A percentile compares a stretch with the other conserved stretches of the same genome.
Conservation (phyloP, 352 stramenopile species). For the Phytophthora uliginosa region DNA sequence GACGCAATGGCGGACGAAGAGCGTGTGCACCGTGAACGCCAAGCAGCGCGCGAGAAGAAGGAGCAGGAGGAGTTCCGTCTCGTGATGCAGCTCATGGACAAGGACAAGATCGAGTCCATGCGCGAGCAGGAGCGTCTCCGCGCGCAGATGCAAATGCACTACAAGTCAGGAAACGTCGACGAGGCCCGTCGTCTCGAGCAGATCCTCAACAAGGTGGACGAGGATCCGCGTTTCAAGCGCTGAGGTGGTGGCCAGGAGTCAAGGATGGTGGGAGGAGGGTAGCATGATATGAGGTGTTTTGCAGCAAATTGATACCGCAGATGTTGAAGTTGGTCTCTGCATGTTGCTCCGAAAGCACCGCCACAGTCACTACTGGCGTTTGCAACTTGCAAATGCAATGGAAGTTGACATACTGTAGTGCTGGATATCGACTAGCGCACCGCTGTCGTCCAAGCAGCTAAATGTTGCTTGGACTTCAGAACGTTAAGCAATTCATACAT, state of each 20-base stretch:
- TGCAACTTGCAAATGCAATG: too few species aligned
- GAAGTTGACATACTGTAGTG: too few species aligned
- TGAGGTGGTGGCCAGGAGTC: slow-evolving; percentile 2
- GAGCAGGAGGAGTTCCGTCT: slow-evolving; percentile 84
- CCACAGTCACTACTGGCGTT: too few species aligned
- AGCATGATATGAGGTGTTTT: not conserved
- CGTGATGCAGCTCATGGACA: slow-evolving; percentile 87
- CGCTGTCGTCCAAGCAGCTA: too few species aligned
- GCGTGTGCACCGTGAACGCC: slow-evolving; percentile 67
- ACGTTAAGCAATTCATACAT: too few species aligned
- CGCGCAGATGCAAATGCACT: slow-evolving; percentile 92
- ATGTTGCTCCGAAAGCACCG: too few species aligned
- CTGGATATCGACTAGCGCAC: too few species aligned
- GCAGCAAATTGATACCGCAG: not conserved
- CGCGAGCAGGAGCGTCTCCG: slow-evolving; percentile 85
- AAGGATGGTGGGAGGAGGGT: not conserved
- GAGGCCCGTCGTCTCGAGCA: slow-evolving; percentile 89
- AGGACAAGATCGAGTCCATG: slow-evolving; percentile 90
- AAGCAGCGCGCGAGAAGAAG: slow-evolving; percentile 59
- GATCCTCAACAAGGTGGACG: slow-evolving; percentile 72
- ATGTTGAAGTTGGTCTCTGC: not conserved
- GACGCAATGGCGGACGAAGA: slow-evolving; percentile 65
- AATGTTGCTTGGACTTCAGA: too few species aligned
- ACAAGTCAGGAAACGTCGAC: slow-evolving; percentile 89
- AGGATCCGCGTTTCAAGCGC: slow-evolving; percentile 49